These are phyloP conservation scores for Persicaria tinctoria DNA, from an alignment of 148 eudicot species.

Conservation along the genomic window DNA sequence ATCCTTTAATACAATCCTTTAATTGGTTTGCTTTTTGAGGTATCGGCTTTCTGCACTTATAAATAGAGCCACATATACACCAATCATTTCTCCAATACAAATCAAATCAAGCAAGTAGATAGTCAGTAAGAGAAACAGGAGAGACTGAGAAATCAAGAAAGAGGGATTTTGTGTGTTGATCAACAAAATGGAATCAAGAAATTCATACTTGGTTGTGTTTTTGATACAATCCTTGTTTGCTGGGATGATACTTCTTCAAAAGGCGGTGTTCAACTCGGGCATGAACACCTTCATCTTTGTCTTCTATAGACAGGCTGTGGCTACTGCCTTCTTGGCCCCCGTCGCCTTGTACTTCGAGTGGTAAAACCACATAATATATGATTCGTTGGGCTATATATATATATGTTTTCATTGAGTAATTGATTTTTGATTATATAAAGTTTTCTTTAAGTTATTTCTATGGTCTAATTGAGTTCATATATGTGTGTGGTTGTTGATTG, in stretches of 20 bases:
- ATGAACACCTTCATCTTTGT: constrained; percentile 21
- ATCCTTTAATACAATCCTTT: background rate
- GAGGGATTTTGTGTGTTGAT: background rate
- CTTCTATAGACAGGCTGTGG: constrained; percentile 21
- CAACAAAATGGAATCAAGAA: background rate
- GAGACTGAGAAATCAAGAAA: background rate
- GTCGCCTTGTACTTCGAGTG: constrained; percentile 15
- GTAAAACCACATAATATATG: background rate
- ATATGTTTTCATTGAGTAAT: background rate
- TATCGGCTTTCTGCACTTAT: background rate
- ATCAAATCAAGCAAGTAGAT: background rate
- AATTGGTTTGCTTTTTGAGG: background rate
- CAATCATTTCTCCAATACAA: background rate
- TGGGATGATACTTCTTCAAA: constrained; percentile 18
- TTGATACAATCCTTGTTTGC: constrained; percentile 16
- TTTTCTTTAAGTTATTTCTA: background rate
- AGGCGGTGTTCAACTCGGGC: constrained; percentile 21
- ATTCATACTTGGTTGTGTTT: constrained; percentile 16
- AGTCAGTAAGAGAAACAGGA: background rate
- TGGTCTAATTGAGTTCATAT: background rate
- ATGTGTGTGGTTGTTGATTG: background rate
- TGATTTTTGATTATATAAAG: background rate
- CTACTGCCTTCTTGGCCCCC: constrained; percentile 16
- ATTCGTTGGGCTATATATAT: too few species aligned
- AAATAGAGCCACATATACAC: background rate